phyloP scores from a whole-genome alignment of 2,329 filamentous ascomycete species.

The Fonsecaea monophora region DNA sequence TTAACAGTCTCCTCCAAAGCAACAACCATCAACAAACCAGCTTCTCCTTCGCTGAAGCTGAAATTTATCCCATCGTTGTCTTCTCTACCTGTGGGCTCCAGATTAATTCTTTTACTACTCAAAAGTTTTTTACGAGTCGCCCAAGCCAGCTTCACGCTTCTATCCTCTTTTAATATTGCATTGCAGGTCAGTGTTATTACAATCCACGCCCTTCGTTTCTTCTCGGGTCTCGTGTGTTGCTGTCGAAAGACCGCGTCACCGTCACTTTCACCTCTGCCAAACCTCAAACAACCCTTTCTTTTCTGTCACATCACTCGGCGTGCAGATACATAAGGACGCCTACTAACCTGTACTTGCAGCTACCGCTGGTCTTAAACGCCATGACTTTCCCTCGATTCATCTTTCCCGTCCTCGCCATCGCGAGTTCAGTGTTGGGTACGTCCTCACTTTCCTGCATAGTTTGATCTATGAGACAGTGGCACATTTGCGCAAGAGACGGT shows the following conservation, averaged over 20 bases:
- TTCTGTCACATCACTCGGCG: conserved; percentile 17
- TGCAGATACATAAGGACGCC: conserved; percentile 17
- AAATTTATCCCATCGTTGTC: conserved; percentile 33
- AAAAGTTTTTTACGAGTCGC: conserved; percentile 36
- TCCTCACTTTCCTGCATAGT: background rate
- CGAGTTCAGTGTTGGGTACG: conserved; percentile 59
- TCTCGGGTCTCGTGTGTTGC: background rate
- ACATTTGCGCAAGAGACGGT: conserved; percentile 19
- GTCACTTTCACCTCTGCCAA: conserved; percentile 3
- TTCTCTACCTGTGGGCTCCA: conserved; percentile 30
- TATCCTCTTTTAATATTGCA: conserved; percentile 40
- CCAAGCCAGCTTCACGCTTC: conserved; percentile 31
- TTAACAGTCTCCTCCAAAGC: conserved; percentile 29
- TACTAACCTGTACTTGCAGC: conserved; percentile 33
- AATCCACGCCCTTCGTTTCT: conserved; percentile 9
- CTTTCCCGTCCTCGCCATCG: conserved; percentile 62
- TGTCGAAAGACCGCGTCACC: conserved; percentile 13
- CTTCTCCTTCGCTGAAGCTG: conserved; percentile 39
- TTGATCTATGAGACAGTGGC: background rate
- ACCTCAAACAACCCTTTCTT: conserved; percentile 10
- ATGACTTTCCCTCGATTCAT: conserved; percentile 64
- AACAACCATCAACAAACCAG: conserved; percentile 31
- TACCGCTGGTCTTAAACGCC: conserved; percentile 38
- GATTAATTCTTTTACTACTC: conserved; percentile 34
- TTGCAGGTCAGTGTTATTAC: conserved; percentile 37